Evolutionary conservation across 768 basidiomycete species (phyloP).

Genomic region (Phlebiopsis flavidoalba): DNA sequence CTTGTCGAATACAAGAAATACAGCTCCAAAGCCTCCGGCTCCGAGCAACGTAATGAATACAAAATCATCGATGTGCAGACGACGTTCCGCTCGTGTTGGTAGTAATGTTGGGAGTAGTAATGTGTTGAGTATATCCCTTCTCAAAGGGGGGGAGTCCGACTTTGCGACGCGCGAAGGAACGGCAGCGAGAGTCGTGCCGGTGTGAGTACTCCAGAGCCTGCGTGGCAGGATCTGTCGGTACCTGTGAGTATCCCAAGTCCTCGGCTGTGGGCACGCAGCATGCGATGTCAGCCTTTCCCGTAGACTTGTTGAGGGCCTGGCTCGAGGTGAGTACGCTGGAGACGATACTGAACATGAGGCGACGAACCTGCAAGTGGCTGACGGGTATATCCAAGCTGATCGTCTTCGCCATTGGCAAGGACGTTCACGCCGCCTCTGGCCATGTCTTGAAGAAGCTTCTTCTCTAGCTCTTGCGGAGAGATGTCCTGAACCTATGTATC

Average conservation of each 20-base stretch:
- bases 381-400: not conserved
- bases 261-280: not conserved
- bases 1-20: constrained; percentile 4
- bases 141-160: no score
- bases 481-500: no score
- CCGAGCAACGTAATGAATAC: constrained; percentile 2
- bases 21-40: not conserved
- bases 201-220: no score
- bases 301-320: not conserved
- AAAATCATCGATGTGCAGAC: not conserved
- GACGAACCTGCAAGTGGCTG: not conserved
- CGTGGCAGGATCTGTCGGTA: no score
- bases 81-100: no score
- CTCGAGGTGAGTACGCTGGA: not conserved
- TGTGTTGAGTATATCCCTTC: no score
- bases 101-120: no score
- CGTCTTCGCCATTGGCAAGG: not conserved
- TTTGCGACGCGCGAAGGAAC: no score
- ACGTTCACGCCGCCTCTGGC: not conserved
- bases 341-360: not conserved
- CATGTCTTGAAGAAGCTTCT: not conserved
- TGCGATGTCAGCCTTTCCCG: not conserved
- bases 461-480: not conserved
- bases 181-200: no score
- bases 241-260: not conserved